These are phyloP conservation scores for Amylocarpus encephaloides DNA, from an alignment of 2,329 filamentous ascomycete genomes.

Conservation along the genomic window DNA sequence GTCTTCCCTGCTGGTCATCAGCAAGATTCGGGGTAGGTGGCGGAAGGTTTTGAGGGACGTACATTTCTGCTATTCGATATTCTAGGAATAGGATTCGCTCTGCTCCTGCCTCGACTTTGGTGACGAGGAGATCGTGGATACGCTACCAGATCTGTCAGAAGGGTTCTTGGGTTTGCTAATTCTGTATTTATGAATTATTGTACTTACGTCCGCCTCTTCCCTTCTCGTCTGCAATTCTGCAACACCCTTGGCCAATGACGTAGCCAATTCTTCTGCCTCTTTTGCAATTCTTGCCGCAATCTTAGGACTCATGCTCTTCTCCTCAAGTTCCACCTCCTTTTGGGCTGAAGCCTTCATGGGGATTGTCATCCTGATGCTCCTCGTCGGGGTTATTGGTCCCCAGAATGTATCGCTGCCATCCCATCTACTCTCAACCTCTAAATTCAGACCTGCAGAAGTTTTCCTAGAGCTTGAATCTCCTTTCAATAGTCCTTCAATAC, in stretches of 20 bases:
- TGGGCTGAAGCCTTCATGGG: slow-evolving; percentile 2
- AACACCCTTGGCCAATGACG: slow-evolving; percentile 44
- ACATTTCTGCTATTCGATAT: slow-evolving; percentile 52
- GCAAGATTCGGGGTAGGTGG: slow-evolving; percentile 20
- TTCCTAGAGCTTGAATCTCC: slow-evolving; percentile 12
- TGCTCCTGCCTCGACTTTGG: slow-evolving; percentile 50
- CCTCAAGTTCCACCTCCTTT: not conserved
- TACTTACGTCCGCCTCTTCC: slow-evolving; percentile 52
- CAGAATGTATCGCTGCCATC: slow-evolving; percentile 17
- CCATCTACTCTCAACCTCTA: not conserved
- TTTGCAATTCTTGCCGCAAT: slow-evolving; percentile 32
- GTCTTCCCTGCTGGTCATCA: slow-evolving; percentile 39
- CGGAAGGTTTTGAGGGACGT: slow-evolving; percentile 17
- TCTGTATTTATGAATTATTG: slow-evolving; percentile 2
- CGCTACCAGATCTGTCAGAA: slow-evolving; percentile 36
- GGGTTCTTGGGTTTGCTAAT: not conserved
- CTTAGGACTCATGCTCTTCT: slow-evolving; percentile 20
- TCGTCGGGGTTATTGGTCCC: slow-evolving; percentile 22
- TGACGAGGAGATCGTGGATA: slow-evolving; percentile 55
- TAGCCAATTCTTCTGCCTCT: slow-evolving; percentile 42
- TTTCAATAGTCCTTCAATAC: slow-evolving; percentile 31
- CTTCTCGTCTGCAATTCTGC: slow-evolving; percentile 47
- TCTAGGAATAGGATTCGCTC: slow-evolving; percentile 56
- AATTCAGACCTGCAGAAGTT: not conserved
- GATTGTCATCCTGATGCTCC: slow-evolving; percentile 15